Evolutionary conservation across 345 rosid genomes (phyloP).

Genomic region (Garcia nutans): DNA sequence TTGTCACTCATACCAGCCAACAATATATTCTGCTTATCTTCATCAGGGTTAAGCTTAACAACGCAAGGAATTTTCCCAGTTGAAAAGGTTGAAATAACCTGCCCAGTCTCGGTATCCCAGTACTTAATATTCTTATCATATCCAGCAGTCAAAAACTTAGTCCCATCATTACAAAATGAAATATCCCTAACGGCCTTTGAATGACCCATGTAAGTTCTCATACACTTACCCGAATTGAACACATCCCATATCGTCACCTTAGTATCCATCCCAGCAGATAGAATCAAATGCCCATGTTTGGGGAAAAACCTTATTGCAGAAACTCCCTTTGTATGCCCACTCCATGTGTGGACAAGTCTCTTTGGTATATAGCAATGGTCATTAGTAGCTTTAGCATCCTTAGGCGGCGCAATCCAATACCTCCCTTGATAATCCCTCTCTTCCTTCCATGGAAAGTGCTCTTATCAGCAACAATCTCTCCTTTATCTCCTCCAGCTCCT

Average conservation of each 20-base stretch:
- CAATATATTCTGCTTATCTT: slow-evolving; percentile 90
- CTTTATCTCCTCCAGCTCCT: slow-evolving; percentile 58
- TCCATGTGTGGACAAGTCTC: slow-evolving; percentile 29
- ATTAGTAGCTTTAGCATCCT: slow-evolving; percentile 85
- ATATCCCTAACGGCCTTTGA: slow-evolving; percentile 92
- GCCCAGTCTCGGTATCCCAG: slow-evolving; percentile 97
- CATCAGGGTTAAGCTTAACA: slow-evolving; percentile 88
- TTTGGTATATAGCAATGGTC: slow-evolving; percentile 70
- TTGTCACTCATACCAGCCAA: slow-evolving; percentile 99
- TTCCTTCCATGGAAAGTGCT: slow-evolving; percentile 91
- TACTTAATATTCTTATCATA: slow-evolving; percentile 95
- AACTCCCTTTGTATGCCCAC: slow-evolving; percentile 31
- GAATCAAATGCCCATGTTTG: slow-evolving; percentile 91
- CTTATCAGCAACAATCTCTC: slow-evolving; percentile 77
- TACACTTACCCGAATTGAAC: slow-evolving; percentile 91
- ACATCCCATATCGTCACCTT: slow-evolving; percentile 99
- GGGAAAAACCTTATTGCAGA: slow-evolving; percentile 86
- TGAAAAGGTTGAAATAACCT: slow-evolving; percentile 84
- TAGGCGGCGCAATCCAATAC: slow-evolving; percentile 92
- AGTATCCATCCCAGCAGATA: slow-evolving; percentile 94
- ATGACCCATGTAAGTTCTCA: slow-evolving; percentile 99
- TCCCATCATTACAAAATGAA: slow-evolving; percentile 89
- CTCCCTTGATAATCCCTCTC: slow-evolving; percentile 95
- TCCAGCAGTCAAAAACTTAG: slow-evolving; percentile 89
- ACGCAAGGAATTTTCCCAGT: slow-evolving; percentile 94